phyloP scores from a whole-genome alignment of 805 yeast genomes.

The Candida succiphila region DNA sequence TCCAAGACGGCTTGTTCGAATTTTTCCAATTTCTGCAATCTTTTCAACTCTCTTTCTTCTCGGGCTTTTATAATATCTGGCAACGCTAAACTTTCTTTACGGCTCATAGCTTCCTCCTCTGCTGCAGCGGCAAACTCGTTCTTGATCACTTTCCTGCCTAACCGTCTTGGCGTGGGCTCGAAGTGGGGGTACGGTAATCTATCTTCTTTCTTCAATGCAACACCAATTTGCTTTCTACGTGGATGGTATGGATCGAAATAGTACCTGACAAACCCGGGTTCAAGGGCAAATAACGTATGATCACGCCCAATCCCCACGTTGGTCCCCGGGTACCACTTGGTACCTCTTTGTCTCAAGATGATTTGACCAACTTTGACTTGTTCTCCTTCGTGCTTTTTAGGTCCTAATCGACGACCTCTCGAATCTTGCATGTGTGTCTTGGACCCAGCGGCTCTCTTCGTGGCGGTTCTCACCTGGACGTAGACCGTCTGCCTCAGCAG shows the following conservation, averaged over 20 bases:
- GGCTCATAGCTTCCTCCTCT: conserved; percentile 53
- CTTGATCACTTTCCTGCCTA: conserved; percentile 54
- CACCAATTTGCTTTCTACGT: conserved; percentile 79
- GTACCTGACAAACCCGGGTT: conserved; percentile 88
- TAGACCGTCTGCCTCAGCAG: too few relatives aligned
- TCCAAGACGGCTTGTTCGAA: conserved; percentile 17
- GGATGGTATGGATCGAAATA: conserved; percentile 97
- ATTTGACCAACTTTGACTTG: conserved; percentile 77
- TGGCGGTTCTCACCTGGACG: conserved; percentile 69
- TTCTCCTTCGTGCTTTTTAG: conserved; percentile 76
- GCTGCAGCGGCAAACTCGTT: conserved; percentile 39
- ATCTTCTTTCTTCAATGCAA: conserved; percentile 57
- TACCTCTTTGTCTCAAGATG: conserved; percentile 89
- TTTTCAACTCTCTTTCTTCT: conserved; percentile 29
- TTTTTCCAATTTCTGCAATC: conserved; percentile 19
- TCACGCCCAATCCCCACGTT: conserved; percentile 86
- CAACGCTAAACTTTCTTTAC: conserved; percentile 55
- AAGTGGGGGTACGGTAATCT: conserved; percentile 84
- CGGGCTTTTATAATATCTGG: conserved; percentile 36
- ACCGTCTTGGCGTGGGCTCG: conserved; percentile 77
- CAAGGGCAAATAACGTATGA: conserved; percentile 83
- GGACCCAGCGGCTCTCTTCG: conserved; percentile 94
- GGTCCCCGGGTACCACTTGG: conserved; percentile 90
- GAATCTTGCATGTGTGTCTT: conserved; percentile 89
- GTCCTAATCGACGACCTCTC: conserved; percentile 89